Evolutionary conservation across 192 early-diverging fungal genomes (phyloP).

Genomic region (Entrophospora sp.): DNA sequence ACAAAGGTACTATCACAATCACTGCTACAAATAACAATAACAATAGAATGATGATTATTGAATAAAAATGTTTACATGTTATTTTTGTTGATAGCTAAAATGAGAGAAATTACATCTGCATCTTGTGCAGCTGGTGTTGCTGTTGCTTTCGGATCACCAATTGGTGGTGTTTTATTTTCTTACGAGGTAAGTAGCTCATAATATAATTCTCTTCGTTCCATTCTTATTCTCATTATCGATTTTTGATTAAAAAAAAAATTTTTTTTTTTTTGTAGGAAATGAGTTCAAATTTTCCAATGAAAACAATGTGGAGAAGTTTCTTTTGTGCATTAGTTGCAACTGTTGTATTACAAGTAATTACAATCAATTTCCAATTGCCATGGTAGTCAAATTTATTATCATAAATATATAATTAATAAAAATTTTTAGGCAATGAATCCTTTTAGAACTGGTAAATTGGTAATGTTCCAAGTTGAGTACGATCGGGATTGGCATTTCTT

Average conservation of each 20-base stretch:
- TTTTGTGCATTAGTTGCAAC: conserved; percentile 96
- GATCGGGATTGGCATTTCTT: conserved; percentile 94
- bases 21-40: not conserved
- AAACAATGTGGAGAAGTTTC: conserved; percentile 95
- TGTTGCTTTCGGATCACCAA: conserved; percentile 95
- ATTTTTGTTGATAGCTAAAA: conserved; percentile 42
- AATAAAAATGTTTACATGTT: conserved; percentile 16
- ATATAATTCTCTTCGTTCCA: not conserved
- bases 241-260: not conserved
- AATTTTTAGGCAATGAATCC: conserved; percentile 82
- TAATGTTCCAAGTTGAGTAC: conserved; percentile 91
- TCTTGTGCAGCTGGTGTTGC: conserved; percentile 94
- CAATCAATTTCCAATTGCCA: not conserved
- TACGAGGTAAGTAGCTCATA: conserved; percentile 31
- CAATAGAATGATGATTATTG: too few relatives aligned
- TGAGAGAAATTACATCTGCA: conserved; percentile 74
- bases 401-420: too few relatives aligned
- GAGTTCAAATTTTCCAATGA: conserved; percentile 87
- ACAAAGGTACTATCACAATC: conserved; percentile 47
- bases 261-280: conserved; percentile 75
- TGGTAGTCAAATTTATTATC: too few relatives aligned
- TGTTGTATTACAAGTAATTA: conserved; percentile 65
- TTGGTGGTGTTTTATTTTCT: conserved; percentile 72
- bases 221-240: not conserved
- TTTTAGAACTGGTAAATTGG: conserved; percentile 92